Evolutionary conservation across 1,139 yeast species (phyloP), one percentile per base, ranked within the genome.

Genomic region (Taphrina pruni): DNA sequence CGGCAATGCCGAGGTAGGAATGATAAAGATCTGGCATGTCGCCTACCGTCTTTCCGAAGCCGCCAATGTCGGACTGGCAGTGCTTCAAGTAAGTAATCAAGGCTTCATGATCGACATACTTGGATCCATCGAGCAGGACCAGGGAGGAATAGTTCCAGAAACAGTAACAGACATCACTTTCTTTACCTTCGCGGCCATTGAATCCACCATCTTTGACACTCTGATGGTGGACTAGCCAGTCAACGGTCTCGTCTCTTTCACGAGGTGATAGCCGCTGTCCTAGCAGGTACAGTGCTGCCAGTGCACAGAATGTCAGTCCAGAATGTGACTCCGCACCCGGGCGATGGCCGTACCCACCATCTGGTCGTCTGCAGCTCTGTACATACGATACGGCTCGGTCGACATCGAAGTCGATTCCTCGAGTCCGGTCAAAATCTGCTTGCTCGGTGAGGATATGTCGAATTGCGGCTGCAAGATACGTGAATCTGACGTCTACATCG

Each of bases 101-200:
- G 2, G 77, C 76, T 0, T 76, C 75, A 0, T 74, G 64, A 70
- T 87, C 82, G 0, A 85, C 75, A 20, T 86, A 76, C 0, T 74
- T 77, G 12, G 65, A 43, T 12, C 60, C 60, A 11, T 66, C 68
- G 45, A 87, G 77, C 60, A 88, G 72, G 1, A 77, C 76, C 71
- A 92, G 79, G 9, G 91, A 81, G 1, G 86, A 95, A 9, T 87
- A 77, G 62, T 87, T 85, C 99, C 99, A 94, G 84, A 93, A 94
- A 8, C 90, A 85, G 77, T 94, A 94, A 79, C 99, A 94, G 0
- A 97, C 89, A 77, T 94, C 99, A 3, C 89, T 88, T 66, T 83
- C 84, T 77, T 94, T 94, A 76, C 92, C 91, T 36, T 86, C 86
- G 65, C 99, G 81, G 0, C 99, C 99, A 77, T 92, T 91, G 77